Conservation (phyloP, 2,329 filamentous ascomycete genomes). For the Leptographium lundbergii region DNA sequence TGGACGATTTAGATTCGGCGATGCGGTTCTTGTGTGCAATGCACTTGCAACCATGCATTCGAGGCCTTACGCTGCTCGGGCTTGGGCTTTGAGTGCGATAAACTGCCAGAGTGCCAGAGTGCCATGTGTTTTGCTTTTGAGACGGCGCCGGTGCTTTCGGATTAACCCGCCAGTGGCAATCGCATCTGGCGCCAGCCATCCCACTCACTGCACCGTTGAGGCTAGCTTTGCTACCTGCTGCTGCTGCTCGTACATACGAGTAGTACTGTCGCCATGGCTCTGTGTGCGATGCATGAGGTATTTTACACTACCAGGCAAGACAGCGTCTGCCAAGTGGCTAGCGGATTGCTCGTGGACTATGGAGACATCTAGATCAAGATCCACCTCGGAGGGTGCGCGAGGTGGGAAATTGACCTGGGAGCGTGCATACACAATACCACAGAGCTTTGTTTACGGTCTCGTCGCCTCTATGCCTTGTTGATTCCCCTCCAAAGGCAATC, state of each 20-base stretch:
- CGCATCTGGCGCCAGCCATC: neutral
- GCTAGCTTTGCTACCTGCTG: neutral
- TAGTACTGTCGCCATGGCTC: neutral
- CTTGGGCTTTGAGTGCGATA: no score
- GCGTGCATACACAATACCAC: slow-evolving; percentile 4
- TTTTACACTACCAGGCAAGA: slow-evolving; percentile 5
- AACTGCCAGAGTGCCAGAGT: neutral
- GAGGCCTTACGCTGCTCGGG: no score
- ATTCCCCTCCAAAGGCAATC: neutral
- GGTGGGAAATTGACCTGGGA: slow-evolving; percentile 2
- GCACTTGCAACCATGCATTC: no score
- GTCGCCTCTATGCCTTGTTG: neutral
- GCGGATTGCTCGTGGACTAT: neutral
- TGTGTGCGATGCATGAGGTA: slow-evolving; percentile 5
- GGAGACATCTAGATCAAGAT: slow-evolving; percentile 1
- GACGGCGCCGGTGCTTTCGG: neutral
- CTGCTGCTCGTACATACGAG: neutral
- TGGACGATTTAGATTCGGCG: no score
- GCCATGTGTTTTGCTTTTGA: neutral
- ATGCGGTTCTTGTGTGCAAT: no score
- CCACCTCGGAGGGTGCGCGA: slow-evolving; percentile 3
- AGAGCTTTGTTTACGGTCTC: neutral
- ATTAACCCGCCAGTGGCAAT: neutral
- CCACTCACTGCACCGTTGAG: neutral
- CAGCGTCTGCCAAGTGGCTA: slow-evolving; percentile 10